phyloP scores from a whole-genome alignment of 495 filamentous ascomycete species.

The Saxophila tyrrhenica region DNA sequence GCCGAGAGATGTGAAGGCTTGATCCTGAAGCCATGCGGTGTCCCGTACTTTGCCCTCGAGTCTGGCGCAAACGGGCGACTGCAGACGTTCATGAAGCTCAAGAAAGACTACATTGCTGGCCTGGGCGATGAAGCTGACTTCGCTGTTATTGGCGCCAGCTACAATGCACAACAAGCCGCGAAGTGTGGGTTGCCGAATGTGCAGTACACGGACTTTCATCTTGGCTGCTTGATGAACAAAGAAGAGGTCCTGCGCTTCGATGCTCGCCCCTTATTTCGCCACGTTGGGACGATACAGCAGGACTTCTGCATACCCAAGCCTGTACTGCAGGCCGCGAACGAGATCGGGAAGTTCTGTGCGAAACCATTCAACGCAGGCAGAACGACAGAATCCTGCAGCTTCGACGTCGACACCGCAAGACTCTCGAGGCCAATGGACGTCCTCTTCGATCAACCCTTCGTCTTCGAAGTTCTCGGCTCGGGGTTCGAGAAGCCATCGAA shows the following conservation, averaged over 20 bases:
- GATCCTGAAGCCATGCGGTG: conserved; percentile 66
- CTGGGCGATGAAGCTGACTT: conserved; percentile 77
- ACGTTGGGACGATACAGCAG: conserved; percentile 47
- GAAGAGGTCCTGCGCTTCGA: conserved; percentile 42
- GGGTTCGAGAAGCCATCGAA: conserved; percentile 53
- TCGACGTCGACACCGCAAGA: conserved; percentile 29
- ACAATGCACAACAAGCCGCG: conserved; percentile 45
- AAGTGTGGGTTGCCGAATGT: conserved; percentile 38
- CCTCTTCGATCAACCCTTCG: conserved; percentile 49
- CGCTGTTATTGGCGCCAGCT: conserved; percentile 60
- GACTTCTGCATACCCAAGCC: conserved; percentile 38
- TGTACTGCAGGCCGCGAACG: conserved; percentile 43
- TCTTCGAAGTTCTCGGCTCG: conserved; percentile 52
- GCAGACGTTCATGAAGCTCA: conserved; percentile 66
- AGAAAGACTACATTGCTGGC: conserved; percentile 77
- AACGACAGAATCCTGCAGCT: conserved; percentile 23
- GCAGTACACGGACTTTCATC: conserved; percentile 66
- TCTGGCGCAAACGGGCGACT: conserved; percentile 20
- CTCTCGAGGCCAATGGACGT: conserved; percentile 20
- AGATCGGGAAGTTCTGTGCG: conserved; percentile 35
- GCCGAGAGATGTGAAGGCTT: conserved; percentile 59
- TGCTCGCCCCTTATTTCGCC: conserved; percentile 47
- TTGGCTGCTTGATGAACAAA: conserved; percentile 68
- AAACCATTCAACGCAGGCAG: conserved; percentile 12
- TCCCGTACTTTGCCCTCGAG: conserved; percentile 52